phyloP scores from a whole-genome alignment of 768 basidiomycete species.

The Boletus subcaerulescens region DNA sequence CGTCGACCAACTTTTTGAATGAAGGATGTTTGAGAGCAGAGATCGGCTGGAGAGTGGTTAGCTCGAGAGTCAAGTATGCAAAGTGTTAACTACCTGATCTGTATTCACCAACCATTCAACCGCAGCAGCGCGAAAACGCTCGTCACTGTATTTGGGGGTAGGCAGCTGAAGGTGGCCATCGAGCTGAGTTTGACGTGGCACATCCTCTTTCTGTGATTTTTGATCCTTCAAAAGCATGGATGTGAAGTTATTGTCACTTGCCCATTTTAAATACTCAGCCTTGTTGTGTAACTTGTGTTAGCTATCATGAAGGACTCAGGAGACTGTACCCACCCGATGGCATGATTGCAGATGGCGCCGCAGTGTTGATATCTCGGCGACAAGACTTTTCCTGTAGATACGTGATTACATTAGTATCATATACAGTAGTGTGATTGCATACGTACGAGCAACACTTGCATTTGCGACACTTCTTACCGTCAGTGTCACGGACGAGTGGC shows the following conservation, averaged over 20 bases:
- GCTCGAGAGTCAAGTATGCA: too few species aligned
- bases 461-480: not conserved
- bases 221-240: not conserved
- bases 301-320: too few species aligned
- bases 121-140: not conserved
- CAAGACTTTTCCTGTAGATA: not conserved
- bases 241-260: not conserved
- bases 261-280: not conserved
- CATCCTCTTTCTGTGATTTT: not conserved
- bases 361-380: not conserved
- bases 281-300: not conserved
- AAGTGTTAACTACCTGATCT: not conserved
- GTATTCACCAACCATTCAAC: not conserved
- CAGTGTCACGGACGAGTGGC: not conserved
- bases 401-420: too few species aligned
- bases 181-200: not conserved
- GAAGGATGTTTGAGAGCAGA: too few species aligned
- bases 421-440: too few species aligned
- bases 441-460: not conserved
- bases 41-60: too few species aligned
- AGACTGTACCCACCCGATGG: not conserved
- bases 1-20: too few species aligned
- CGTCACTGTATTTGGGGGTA: not conserved
- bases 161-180: not conserved
- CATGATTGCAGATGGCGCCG: not conserved